Percentiles rank a stretch among this genome's conserved stretches.
Evolutionary conservation across 1,284 basidiomycete species (phyloP).

Genomic region (Phlebopus sp.): DNA sequence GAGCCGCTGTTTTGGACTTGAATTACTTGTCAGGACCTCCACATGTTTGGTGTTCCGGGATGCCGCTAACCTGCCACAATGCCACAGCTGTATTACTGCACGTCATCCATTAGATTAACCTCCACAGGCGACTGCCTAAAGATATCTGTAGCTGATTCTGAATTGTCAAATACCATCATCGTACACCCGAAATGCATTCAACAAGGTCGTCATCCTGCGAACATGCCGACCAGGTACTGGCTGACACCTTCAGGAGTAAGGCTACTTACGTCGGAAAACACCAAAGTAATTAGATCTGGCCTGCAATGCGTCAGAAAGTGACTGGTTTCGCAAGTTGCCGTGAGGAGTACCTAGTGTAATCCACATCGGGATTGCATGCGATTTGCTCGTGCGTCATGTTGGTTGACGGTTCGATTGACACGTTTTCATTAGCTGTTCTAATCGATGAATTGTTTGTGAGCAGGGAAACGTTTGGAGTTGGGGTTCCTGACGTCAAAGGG

Average conservation of each 20-base stretch:
- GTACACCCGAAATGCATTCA: constrained; percentile 21
- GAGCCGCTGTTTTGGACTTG: constrained; percentile 9
- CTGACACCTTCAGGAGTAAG: constrained; percentile 90
- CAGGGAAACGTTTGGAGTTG: constrained; percentile 19
- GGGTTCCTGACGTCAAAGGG: constrained; percentile 36
- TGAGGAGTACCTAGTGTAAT: constrained; percentile 73
- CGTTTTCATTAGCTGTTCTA: constrained; percentile 13
- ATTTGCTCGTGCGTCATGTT: constrained; percentile 73
- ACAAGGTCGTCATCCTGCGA: constrained; percentile 56
- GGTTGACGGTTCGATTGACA: constrained; percentile 27
- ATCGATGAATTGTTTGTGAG: constrained; percentile 16
- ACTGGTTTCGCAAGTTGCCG: constrained; percentile 12
- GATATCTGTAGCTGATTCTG: constrained; percentile 18
- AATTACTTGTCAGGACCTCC: constrained; percentile 12
- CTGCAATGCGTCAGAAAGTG: constrained; percentile 40
- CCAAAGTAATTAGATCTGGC: constrained; percentile 84
- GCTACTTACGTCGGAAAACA: constrained; percentile 90
- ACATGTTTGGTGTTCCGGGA: constrained; percentile 18
- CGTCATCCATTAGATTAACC: constrained; percentile 14
- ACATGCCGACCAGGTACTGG: constrained; percentile 89
- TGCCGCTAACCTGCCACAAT: constrained; percentile 6
- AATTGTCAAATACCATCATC: constrained; percentile 38
- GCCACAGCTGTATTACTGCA: constrained; percentile 7
- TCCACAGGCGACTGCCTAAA: constrained; percentile 8
- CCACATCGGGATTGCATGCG: constrained; percentile 74